Conservation (phyloP, 1,139 yeast species). For the Magnusiomyces fungicola region DNA sequence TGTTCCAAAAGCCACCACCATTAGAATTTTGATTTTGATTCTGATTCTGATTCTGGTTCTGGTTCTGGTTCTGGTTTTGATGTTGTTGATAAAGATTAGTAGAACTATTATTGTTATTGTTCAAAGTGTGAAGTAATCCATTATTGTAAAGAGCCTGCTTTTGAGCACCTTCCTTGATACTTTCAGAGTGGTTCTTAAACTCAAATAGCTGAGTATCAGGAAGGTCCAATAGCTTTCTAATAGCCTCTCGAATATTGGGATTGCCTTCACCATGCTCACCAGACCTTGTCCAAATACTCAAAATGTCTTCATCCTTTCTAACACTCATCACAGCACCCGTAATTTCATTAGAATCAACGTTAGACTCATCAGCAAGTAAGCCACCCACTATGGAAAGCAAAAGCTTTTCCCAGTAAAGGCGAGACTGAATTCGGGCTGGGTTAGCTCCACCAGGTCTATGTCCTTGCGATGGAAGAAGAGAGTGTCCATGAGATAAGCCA, state of each 20-base stretch:
- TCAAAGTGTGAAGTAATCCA: neutral
- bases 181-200: conserved; percentile 30
- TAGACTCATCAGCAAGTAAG: conserved; percentile 20
- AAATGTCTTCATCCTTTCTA: conserved; percentile 33
- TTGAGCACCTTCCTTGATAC: conserved; percentile 24
- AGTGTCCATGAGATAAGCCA: conserved; percentile 5
- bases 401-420: conserved; percentile 32
- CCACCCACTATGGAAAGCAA: conserved; percentile 32
- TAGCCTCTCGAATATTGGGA: conserved; percentile 21
- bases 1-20: neutral
- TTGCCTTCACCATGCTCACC: conserved; percentile 19
- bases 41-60: neutral
- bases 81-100: neutral
- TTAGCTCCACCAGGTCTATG: conserved; percentile 14
- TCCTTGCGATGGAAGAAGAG: conserved; percentile 12
- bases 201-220: conserved; percentile 22
- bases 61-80: conserved; percentile 1
- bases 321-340: conserved; percentile 34
- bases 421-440: conserved; percentile 25
- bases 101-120: neutral
- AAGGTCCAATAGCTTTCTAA: conserved; percentile 23
- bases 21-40: neutral
- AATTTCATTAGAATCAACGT: conserved; percentile 26
- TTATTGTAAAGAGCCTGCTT: conserved; percentile 15
- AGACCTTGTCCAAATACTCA: conserved; percentile 31